Conservation (phyloP, 1,284 basidiomycete genomes). For the Entoloma clypeatum region DNA sequence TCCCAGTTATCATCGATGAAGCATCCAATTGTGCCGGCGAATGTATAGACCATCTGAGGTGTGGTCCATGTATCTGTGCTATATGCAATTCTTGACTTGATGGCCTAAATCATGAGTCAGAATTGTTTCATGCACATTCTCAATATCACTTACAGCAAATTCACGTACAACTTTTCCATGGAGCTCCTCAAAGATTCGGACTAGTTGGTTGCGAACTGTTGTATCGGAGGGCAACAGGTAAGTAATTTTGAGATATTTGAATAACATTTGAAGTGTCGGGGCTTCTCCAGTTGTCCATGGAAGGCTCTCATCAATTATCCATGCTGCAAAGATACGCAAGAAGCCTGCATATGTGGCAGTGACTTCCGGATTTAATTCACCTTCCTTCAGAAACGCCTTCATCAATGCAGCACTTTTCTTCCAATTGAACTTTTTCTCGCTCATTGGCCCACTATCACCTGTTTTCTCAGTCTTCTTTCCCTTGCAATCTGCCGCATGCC, state of each 20-base stretch:
- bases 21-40: neutral
- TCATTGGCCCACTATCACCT: neutral
- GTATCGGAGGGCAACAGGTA: conserved; percentile 6
- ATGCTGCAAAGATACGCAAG: conserved; percentile 1
- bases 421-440: conserved; percentile 12
- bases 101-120: too few species aligned
- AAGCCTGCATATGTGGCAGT: conserved; percentile 25
- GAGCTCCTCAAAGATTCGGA: conserved; percentile 3
- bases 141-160: too few species aligned
- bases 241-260: conserved; percentile 5
- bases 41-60: neutral
- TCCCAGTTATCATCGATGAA: too few species aligned
- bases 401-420: conserved; percentile 21
- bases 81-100: conserved; percentile 1
- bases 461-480: conserved; percentile 6
- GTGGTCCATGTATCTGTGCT: neutral
- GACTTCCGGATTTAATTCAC: too few species aligned
- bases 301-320: conserved; percentile 6
- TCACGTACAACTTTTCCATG: conserved; percentile 2
- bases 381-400: conserved; percentile 19
- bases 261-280: neutral
- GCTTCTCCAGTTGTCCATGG: conserved; percentile 6
- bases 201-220: conserved; percentile 5
- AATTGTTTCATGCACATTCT: too few species aligned
- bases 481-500: conserved; percentile 18